Evolutionary conservation across 345 rosid genomes (phyloP).

Genomic region (Ceriops tagal): DNA sequence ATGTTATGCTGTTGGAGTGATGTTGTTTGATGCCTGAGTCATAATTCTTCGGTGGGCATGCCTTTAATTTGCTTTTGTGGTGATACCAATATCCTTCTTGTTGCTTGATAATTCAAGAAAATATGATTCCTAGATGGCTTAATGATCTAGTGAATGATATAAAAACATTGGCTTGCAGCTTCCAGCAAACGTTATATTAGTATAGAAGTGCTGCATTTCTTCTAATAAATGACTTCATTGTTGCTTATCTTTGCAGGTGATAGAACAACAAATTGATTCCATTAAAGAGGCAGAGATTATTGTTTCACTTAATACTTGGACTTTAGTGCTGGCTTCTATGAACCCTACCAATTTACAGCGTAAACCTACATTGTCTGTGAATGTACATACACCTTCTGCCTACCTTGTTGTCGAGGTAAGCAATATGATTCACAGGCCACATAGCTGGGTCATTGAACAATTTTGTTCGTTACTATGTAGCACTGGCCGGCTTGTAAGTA

Average conservation of each 20-base stretch:
- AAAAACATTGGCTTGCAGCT: not conserved
- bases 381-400: slow-evolving; percentile 74
- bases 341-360: slow-evolving; percentile 93
- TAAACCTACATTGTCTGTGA: slow-evolving; percentile 75
- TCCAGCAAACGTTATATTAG: not conserved
- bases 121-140: slow-evolving; percentile 38
- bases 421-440: slow-evolving; percentile 36
- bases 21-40: slow-evolving; percentile 17
- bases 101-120: slow-evolving; percentile 93
- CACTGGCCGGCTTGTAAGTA: no score
- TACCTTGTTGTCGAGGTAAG: slow-evolving; percentile 7
- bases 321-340: slow-evolving; percentile 66
- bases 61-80: slow-evolving; percentile 80
- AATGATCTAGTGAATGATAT: not conserved
- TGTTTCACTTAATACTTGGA: slow-evolving; percentile 47
- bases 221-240: not conserved
- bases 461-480: slow-evolving; percentile 50
- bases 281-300: slow-evolving; percentile 94
- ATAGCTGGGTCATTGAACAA: slow-evolving; percentile 74
- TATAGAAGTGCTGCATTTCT: not conserved
- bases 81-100: slow-evolving; percentile 87
- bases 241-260: slow-evolving; percentile 53
- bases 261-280: slow-evolving; percentile 95
- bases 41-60: slow-evolving; percentile 93
- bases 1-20: slow-evolving; percentile 10